These are phyloP conservation scores for Leucosporidium yakuticum DNA, from an alignment of 768 basidiomycete species.

Conservation along the genomic window DNA sequence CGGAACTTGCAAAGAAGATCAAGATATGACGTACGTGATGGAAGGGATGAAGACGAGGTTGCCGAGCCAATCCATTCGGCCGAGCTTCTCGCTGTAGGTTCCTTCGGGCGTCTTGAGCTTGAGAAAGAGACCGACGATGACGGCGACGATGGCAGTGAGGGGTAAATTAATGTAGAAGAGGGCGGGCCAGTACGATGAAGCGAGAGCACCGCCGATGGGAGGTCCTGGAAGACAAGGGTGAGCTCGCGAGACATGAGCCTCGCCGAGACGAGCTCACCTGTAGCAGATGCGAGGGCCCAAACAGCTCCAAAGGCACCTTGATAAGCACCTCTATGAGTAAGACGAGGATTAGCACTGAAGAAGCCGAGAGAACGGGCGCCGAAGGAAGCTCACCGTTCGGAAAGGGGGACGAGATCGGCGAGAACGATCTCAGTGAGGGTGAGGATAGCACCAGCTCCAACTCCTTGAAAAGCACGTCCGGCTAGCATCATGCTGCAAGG, in stretches of 20 bases:
- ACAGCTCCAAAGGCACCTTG: conserved; percentile 4
- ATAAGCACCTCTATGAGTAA: not conserved
- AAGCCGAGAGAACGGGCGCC: not conserved
- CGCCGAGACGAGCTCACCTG: no score
- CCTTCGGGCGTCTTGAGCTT: conserved; percentile 41
- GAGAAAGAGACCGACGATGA: not conserved
- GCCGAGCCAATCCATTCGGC: conserved; percentile 31
- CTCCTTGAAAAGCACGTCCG: conserved; percentile 43
- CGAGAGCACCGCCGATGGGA: conserved; percentile 2
- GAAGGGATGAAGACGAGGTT: conserved; percentile 45
- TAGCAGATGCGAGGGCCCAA: not conserved
- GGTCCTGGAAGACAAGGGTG: not conserved
- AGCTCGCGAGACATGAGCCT: not conserved
- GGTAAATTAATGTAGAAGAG: conserved; percentile 8
- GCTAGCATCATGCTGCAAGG: conserved; percentile 45
- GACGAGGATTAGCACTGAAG: not conserved
- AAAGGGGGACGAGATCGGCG: conserved; percentile 1
- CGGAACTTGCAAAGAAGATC: no score
- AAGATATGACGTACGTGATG: conserved; percentile 32
- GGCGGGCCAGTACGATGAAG: not conserved
- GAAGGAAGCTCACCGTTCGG: conserved; percentile 2
- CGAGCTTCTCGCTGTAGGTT: conserved; percentile 40
- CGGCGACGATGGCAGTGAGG: not conserved
- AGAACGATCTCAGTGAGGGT: conserved; percentile 3
- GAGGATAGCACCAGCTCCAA: conserved; percentile 29